Conservation (phyloP, 2,329 filamentous ascomycete genomes). For the Xylaria sp. region DNA sequence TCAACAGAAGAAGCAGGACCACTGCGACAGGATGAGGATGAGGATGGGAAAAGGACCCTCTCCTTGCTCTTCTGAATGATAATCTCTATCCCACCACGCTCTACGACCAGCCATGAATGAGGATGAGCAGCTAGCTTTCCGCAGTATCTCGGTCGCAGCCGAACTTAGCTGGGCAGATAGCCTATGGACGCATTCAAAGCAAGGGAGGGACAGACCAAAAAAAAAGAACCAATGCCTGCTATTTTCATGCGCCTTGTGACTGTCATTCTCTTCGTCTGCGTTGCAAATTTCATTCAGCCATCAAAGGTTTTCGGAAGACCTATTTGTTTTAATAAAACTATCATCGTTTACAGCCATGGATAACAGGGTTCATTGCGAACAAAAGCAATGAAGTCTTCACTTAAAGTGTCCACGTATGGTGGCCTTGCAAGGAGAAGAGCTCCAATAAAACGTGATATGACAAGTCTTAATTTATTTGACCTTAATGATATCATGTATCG, state of each 20-base stretch:
- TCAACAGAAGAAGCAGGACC: neutral
- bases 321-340: neutral
- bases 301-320: neutral
- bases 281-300: neutral
- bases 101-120: neutral
- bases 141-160: neutral
- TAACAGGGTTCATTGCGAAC: neutral
- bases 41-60: neutral
- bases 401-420: neutral
- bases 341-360: neutral
- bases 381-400: neutral
- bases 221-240: constrained; percentile 23
- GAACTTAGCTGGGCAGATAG: constrained; percentile 14
- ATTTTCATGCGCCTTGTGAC: constrained; percentile 10
- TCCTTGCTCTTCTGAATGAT: constrained; percentile 3
- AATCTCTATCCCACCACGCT: neutral
- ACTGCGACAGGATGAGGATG: neutral
- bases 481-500: constrained; percentile 14
- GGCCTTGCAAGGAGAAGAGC: too few relatives aligned
- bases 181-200: constrained; percentile 8
- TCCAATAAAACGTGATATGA: neutral
- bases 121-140: neutral
- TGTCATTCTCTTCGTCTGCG: neutral
- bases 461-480: constrained; percentile 16
- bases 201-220: constrained; percentile 8